Conservation (phyloP, 2,329 filamentous ascomycete genomes). For the Thelonectria discophora region DNA sequence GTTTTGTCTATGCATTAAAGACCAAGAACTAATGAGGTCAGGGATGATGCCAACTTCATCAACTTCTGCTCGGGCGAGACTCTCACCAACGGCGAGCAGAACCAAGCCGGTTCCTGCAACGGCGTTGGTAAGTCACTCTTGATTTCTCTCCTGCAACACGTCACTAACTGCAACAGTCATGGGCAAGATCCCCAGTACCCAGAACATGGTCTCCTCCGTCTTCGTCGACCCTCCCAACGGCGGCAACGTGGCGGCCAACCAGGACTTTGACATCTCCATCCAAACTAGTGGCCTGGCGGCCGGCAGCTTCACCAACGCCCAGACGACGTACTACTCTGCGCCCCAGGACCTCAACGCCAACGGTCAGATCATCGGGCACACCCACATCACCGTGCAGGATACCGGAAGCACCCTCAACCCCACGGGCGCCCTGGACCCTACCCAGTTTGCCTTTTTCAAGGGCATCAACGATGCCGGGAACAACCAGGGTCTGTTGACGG, state of each 20-base stretch:
- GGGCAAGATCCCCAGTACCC: constrained; percentile 65
- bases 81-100: constrained; percentile 69
- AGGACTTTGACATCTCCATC: constrained; percentile 63
- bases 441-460: constrained; percentile 70
- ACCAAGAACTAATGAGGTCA: constrained; percentile 44
- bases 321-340: constrained; percentile 67
- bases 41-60: constrained; percentile 69
- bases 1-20: constrained; percentile 32
- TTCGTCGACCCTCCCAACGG: constrained; percentile 63
- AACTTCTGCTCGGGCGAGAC: constrained; percentile 66
- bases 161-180: constrained; percentile 54
- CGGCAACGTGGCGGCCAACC: constrained; percentile 56
- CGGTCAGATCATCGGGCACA: constrained; percentile 66
- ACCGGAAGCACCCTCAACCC: constrained; percentile 62
- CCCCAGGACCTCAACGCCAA: constrained; percentile 61
- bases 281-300: constrained; percentile 62
- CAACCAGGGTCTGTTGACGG: constrained; percentile 61
- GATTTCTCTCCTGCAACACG: not conserved
- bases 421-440: constrained; percentile 60
- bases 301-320: constrained; percentile 69
- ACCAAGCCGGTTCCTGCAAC: constrained; percentile 69
- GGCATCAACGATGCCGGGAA: constrained; percentile 71
- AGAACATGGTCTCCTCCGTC: constrained; percentile 66
- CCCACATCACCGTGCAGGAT: constrained; percentile 67
- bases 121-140: constrained; percentile 60